These are phyloP conservation scores for Pneumocystis murina DNA, from an alignment of 1,139 yeast species.

Conservation along the genomic window DNA sequence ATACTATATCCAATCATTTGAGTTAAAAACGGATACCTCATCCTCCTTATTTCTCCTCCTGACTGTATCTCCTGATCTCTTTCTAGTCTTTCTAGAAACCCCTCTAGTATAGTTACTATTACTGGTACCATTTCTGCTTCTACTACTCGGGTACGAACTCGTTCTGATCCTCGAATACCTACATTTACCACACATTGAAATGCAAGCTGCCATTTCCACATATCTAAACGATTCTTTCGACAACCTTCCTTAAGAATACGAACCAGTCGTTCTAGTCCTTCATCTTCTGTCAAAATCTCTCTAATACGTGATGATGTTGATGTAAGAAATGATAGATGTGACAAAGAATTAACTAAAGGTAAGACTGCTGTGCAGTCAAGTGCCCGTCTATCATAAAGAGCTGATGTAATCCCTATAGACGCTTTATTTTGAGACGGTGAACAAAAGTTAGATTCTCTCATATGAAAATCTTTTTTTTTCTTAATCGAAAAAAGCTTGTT, in stretches of 20 bases:
- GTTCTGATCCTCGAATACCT: slow-evolving; percentile 86
- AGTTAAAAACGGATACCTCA: slow-evolving; percentile 5
- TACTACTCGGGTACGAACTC: slow-evolving; percentile 69
- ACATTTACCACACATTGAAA: slow-evolving; percentile 81
- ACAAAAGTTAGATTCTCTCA: slow-evolving; percentile 86
- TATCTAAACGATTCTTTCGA: slow-evolving; percentile 36
- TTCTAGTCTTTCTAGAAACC: slow-evolving; percentile 35
- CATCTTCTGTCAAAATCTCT: slow-evolving; percentile 76
- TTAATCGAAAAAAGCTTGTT: slow-evolving; percentile 22
- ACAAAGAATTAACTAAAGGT: slow-evolving; percentile 81
- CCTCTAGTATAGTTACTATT: slow-evolving; percentile 80
- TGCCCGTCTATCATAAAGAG: slow-evolving; percentile 82
- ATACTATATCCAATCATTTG: no score
- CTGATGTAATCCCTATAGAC: slow-evolving; percentile 75
- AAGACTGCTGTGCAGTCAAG: slow-evolving; percentile 79
- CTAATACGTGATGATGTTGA: slow-evolving; percentile 79
- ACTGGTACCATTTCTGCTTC: slow-evolving; percentile 85
- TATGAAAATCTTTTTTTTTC: slow-evolving; percentile 19
- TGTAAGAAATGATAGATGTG: slow-evolving; percentile 74
- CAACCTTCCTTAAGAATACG: slow-evolving; percentile 58
- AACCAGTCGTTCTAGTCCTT: slow-evolving; percentile 79
- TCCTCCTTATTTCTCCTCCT: neutral
- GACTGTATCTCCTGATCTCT: slow-evolving; percentile 3
- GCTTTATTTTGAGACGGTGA: slow-evolving; percentile 71
- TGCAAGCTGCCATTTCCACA: slow-evolving; percentile 96